These are phyloP conservation scores for Penicillium sp. DNA, from an alignment of 2,329 filamentous ascomycete species.

Conservation along the genomic window DNA sequence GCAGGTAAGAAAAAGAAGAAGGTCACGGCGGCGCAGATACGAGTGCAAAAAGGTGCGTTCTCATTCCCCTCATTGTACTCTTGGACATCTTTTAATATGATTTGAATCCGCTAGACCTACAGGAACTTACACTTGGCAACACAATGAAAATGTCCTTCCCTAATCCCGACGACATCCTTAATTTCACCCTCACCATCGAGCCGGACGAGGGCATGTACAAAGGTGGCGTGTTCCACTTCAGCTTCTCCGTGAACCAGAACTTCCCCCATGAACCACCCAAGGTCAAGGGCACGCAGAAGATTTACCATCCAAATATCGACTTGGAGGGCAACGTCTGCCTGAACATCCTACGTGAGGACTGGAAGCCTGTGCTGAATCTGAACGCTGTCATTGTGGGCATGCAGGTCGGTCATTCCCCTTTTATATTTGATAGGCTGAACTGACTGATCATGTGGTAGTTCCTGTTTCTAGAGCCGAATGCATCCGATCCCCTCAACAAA, in stretches of 20 bases:
- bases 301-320: slow-evolving; percentile 99
- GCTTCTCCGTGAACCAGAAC: slow-evolving; percentile 85
- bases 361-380: slow-evolving; percentile 96
- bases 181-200: slow-evolving; percentile 47
- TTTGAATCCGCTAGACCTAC: slow-evolving; percentile 35
- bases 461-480: slow-evolving; percentile 94
- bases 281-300: slow-evolving; percentile 94
- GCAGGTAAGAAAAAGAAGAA: slow-evolving; percentile 90
- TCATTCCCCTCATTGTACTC: not conserved
- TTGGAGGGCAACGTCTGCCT: slow-evolving; percentile 95
- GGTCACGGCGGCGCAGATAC: slow-evolving; percentile 90
- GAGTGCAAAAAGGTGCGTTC: slow-evolving; percentile 82
- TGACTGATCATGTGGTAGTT: slow-evolving; percentile 56
- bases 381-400: slow-evolving; percentile 95
- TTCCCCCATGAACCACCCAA: slow-evolving; percentile 98
- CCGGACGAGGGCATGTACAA: slow-evolving; percentile 70
- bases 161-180: slow-evolving; percentile 55
- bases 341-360: slow-evolving; percentile 95
- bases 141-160: slow-evolving; percentile 57
- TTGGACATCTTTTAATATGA: not conserved
- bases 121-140: slow-evolving; percentile 48
- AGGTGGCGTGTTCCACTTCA: slow-evolving; percentile 79
- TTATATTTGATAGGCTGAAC: not conserved
- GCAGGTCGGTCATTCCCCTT: slow-evolving; percentile 53
- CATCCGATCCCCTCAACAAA: slow-evolving; percentile 96